phyloP scores from a whole-genome alignment of 2,329 filamentous ascomycete species.

The Cladosporium sp. region DNA sequence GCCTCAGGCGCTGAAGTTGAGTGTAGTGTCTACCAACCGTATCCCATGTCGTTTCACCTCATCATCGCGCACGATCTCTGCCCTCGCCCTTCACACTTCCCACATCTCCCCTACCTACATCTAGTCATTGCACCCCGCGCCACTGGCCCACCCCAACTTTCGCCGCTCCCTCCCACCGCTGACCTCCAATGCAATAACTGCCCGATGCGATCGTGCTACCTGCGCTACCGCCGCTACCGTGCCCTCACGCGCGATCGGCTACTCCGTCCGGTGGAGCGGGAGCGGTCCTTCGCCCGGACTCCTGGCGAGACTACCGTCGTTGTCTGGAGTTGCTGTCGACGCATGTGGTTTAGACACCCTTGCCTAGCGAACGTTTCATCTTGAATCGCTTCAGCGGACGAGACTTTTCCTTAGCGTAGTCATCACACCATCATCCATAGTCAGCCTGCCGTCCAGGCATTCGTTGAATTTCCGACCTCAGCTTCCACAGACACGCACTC shows the following conservation, averaged over 20 bases:
- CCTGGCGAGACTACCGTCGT: not conserved
- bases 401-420: conserved; percentile 10
- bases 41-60: not conserved
- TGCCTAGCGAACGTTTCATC: conserved; percentile 9
- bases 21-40: too few relatives aligned
- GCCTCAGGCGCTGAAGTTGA: too few relatives aligned
- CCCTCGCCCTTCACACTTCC: not conserved
- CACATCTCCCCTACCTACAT: not conserved
- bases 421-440: not conserved
- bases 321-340: conserved; percentile 9
- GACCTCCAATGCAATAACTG: not conserved
- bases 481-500: conserved; percentile 2
- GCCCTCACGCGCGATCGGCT: not conserved
- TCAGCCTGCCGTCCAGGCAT: not conserved
- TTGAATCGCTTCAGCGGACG: conserved; percentile 9
- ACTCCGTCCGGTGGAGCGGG: not conserved
- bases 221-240: not conserved
- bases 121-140: too few relatives aligned
- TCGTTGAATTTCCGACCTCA: conserved; percentile 3
- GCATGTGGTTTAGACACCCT: conserved; percentile 4
- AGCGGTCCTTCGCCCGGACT: not conserved
- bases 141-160: not conserved
- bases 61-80: not conserved
- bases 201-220: conserved; percentile 2
- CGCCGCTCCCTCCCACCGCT: not conserved